These are phyloP conservation scores for Chenopodium berlandieri DNA, from an alignment of 148 eudicot species.

Conservation along the genomic window DNA sequence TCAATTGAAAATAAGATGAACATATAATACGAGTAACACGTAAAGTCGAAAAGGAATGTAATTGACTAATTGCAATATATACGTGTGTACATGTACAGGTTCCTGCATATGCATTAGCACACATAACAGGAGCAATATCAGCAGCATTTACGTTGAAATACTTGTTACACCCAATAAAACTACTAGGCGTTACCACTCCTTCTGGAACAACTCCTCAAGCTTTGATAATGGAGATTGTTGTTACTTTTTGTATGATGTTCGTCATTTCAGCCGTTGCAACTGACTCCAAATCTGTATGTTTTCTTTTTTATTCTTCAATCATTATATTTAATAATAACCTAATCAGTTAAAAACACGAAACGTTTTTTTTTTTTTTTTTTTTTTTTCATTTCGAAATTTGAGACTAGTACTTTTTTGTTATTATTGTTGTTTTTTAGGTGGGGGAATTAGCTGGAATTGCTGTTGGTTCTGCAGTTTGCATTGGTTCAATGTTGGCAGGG, in stretches of 20 bases:
- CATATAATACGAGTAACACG: no score
- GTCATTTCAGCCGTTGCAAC: slow-evolving; percentile 66
- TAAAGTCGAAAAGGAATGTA: no score
- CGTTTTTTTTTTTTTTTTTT: no score
- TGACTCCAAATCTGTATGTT: slow-evolving; percentile 64
- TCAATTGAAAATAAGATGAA: no score
- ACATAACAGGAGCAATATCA: slow-evolving; percentile 51
- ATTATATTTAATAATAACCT: no score
- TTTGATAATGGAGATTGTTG: slow-evolving; percentile 62
- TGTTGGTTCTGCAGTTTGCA: slow-evolving; percentile 78
- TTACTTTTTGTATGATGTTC: slow-evolving; percentile 72
- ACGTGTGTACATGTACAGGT: slow-evolving; percentile 34
- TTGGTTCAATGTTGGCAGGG: slow-evolving; percentile 78
- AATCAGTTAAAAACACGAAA: no score
- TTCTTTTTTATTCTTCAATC: neutral
- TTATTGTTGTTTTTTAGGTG: slow-evolving; percentile 24
- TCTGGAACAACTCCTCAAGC: slow-evolving; percentile 62
- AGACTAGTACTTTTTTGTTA: no score
- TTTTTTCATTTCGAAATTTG: no score
- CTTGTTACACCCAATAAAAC: slow-evolving; percentile 47
- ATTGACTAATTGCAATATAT: no score
- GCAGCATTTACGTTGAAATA: slow-evolving; percentile 48
- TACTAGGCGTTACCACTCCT: slow-evolving; percentile 62
- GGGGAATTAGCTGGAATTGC: slow-evolving; percentile 70
- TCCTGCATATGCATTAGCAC: slow-evolving; percentile 60